phyloP scores from a whole-genome alignment of 2,329 filamentous ascomycete species.

The Magnaporthales sp. region DNA sequence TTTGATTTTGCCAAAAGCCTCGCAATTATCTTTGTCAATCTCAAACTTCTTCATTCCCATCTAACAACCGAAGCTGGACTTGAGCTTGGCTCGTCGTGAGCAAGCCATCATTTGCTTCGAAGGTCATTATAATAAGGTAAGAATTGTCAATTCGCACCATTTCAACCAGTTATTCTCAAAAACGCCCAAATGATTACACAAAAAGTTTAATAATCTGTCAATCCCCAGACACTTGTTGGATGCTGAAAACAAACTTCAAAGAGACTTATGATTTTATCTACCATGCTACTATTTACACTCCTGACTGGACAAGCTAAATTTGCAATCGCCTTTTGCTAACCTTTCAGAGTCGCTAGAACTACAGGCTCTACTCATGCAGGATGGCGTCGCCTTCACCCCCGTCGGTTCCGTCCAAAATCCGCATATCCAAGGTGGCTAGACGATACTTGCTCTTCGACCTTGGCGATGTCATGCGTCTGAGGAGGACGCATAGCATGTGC shows the following conservation, averaged over 20 bases:
- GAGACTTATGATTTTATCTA: conserved; percentile 3
- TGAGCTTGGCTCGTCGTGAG: background rate
- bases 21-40: background rate
- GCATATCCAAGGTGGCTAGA: conserved; percentile 71
- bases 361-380: background rate
- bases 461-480: conserved; percentile 67
- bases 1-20: background rate
- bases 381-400: conserved; percentile 11
- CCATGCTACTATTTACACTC: background rate
- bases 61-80: background rate
- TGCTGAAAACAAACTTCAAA: conserved; percentile 23
- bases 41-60: background rate
- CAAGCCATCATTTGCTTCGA: background rate
- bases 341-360: background rate
- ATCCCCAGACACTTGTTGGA: conserved; percentile 43
- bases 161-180: background rate
- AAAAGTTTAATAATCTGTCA: conserved; percentile 45
- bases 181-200: conserved; percentile 36
- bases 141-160: background rate
- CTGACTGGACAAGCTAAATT: background rate
- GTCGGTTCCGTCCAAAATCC: conserved; percentile 46
- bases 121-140: background rate
- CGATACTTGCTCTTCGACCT: conserved; percentile 88
- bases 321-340: background rate
- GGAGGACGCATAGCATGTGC: conserved; percentile 74